Base-by-base conservation (phyloP, 176 grass and related monocot genomes). In the Oryza officinalis region DNA sequence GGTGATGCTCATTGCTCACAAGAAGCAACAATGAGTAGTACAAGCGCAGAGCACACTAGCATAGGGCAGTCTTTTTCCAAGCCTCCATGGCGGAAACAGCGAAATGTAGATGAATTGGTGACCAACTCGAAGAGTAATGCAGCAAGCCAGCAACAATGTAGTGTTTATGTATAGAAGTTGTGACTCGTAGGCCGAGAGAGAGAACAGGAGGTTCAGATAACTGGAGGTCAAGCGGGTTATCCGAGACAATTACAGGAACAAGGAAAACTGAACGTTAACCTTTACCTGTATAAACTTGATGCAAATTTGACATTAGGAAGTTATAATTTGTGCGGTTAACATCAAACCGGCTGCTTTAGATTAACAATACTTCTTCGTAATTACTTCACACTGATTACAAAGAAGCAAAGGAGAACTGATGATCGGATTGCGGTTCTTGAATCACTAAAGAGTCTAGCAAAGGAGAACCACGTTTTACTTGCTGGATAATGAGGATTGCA, bases 21-120 rank as follows among this genome's bases (percentile, higher is more conserved):
- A 65, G 50, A 50, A 28, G 31, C 71, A 10, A 63, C 64, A 71
- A 89, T 9, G 82, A 89, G 71, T 50, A 89, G 50, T 71, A 71
- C 70, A 0, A 89, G 49, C 14, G 44, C 40, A 3, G 23, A 47
- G 50, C 71, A 70, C 77, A n/a, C n/a, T n/a, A n/a, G n/a, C n/a
- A n/a, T n/a, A 76, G 0, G 13, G 54, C 52, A 30, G 23, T 63
- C 83, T 41, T 81, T 69, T 76, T 81, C 76, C 81, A 20, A 52
- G n/a, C 71, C 28, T 85, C 77, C 87, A 85, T 85, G 63, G 49
- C 8, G 8, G 74, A 60, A 83, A 50, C 47, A 65, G 4, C 22
- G 3, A 38, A 57, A 44, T 10, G 71, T 22, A 23, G n/a, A 73
- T 7, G 28, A 60, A 35, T 27, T 60, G 59, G 12, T 38, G 84